phyloP scores from a whole-genome alignment of 1,284 basidiomycete species.

The Ustilago crameri region DNA sequence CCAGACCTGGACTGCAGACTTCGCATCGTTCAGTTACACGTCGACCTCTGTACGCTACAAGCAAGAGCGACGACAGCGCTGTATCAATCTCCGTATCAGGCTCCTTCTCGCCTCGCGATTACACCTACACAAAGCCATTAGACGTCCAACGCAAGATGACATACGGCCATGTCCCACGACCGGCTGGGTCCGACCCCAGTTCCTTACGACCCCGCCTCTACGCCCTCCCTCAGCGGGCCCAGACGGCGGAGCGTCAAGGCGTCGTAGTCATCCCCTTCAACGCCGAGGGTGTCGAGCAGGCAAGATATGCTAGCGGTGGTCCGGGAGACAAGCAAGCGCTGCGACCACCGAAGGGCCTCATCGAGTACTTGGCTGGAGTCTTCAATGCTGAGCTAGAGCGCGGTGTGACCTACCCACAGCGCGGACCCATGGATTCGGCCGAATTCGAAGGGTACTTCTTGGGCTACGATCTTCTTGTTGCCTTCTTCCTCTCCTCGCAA shows the following conservation, averaged over 20 bases:
- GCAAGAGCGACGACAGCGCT: neutral
- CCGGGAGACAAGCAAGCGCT: constrained; percentile 5
- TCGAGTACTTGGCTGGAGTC: constrained; percentile 36
- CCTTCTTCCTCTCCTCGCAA: constrained; percentile 33
- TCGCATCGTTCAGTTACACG: no score
- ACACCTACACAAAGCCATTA: neutral
- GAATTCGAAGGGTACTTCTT: constrained; percentile 56
- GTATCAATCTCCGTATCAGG: neutral
- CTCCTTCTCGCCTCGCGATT: neutral
- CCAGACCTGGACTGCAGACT: no score
- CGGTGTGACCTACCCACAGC: constrained; percentile 56
- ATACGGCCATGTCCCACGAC: constrained; percentile 51
- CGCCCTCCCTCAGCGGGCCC: constrained; percentile 31
- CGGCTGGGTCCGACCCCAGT: constrained; percentile 39
- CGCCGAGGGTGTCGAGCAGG: constrained; percentile 26
- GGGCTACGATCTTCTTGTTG: constrained; percentile 47
- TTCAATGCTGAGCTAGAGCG: constrained; percentile 55
- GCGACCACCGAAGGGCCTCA: constrained; percentile 17
- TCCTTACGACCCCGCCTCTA: constrained; percentile 46
- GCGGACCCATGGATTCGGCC: constrained; percentile 36
- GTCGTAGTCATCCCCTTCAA: constrained; percentile 45
- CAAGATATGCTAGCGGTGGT: neutral
- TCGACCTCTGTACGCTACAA: no score
- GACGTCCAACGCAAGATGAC: constrained; percentile 28
- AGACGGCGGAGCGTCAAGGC: constrained; percentile 23